Base-by-base conservation (phyloP, 2,329 filamentous ascomycete genomes). In the Trichoderma sp. region DNA sequence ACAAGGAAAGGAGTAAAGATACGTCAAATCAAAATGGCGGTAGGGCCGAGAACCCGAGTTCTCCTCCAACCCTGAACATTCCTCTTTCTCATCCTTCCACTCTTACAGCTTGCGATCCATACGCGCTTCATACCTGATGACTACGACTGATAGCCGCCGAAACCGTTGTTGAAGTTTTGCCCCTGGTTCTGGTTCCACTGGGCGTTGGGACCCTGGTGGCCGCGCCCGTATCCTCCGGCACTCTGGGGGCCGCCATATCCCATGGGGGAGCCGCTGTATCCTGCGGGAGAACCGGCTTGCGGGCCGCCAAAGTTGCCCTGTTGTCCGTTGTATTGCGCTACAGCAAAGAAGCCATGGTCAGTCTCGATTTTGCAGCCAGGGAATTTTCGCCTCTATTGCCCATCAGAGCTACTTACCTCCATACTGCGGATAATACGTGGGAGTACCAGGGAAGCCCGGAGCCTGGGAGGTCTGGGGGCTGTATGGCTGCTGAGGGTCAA, bases 361-460 rank as follows among this genome's bases (percentile, higher is more conserved):
- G 72, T 77, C 68, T 48, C n/a, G 7, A n/a, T 17, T 21, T 2
- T 47, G n/a, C 21, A 34, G 28, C 14, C 34, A 24, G 10, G n/a
- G 26, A 15, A 7, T 26, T 10, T 4, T 30, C 14, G 21, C 21
- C 21, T 39, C 28, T 19, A 39, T 19, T 9, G 21, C 21, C 21
- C 30, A 3, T 30, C 30, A 30, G 10, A 12, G 24, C 19, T 54
- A 82, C 83, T 78, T 86, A 85, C 91, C 91, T 75, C 90, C 90
- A 76, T 98, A 98, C 80, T 98, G 95, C 70, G 94, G 93, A 78
- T 97, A 98, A 82, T 92, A 97, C 66, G 88, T 89, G 51, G 92
- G 90, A 51, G 92, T 91, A 72, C 89, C 91, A 69, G 91, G 89
- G 74, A 90, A 97, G 64, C 83, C 88, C 62, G 85, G 87, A 70